Base-by-base conservation (phyloP, 331 rosid genomes). In the Pyracantha coccinea region DNA sequence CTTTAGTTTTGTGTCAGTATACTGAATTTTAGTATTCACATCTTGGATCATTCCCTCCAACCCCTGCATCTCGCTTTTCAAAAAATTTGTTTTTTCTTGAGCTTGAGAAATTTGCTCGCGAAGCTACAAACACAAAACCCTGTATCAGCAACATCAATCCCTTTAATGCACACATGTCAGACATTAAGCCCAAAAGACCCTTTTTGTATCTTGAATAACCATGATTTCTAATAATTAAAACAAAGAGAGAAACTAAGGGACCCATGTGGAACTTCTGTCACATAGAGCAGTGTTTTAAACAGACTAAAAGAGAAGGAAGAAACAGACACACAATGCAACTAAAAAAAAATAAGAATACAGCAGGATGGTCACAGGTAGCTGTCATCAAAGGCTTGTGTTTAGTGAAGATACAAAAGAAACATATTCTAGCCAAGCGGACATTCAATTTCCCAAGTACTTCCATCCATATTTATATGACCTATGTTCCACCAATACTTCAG, bases 41-140 rank as follows among this genome's bases (percentile, higher is more conserved):
- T 87, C 85, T 78, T 79, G 79, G 66, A 92, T 84, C 82, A 82
- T 87, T 61, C 77, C 88, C 69, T 88, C 97, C 84, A 93, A 80
- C 74, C 90, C 91, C 67, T 86, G 83, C 79, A 91, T 81, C 79
- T 88, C 93, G 61, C 68, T 74, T 79, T 85, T 83, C 66, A 83
- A 66, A 47, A 88, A 74, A 76, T 90, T 89, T 68, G 90, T 82
- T 84, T 85, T 88, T 84, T 92, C 95, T 70, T 90, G 88, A 89
- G 90, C 97, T 29, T 91, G 91, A 78, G 85, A 75, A 72, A 94
- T 88, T 89, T 93, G 85, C 86, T 91, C 96, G 71, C 99, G 93
- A 50, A 87, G 95, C 99, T 94, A 80, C 33, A 85, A 69, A n/a
- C 35, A 38, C 17, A 79, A 53, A 76, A 72, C 38, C 16, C 13